Percentiles rank a stretch among this genome's conserved stretches.
Evolutionary conservation across 768 basidiomycete species (phyloP).

Genomic region (Suillus placidus): DNA sequence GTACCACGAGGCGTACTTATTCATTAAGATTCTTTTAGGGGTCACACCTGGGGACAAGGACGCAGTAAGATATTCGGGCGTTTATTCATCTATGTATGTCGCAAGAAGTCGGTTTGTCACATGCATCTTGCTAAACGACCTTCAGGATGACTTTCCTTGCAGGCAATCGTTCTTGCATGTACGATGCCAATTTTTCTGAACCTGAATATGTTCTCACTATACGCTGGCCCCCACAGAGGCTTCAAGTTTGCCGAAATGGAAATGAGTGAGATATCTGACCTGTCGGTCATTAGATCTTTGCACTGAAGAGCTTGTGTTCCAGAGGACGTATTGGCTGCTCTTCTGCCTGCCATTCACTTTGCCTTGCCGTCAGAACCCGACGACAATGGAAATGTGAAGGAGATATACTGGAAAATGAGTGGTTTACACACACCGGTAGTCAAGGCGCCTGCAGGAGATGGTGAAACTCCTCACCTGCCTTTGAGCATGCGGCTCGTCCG

Average conservation of each 20-base stretch:
- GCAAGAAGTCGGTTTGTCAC: neutral
- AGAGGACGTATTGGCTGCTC: slow-evolving; percentile 32
- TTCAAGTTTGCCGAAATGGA: slow-evolving; percentile 52
- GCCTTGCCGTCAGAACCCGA: slow-evolving; percentile 23
- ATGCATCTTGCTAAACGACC: neutral
- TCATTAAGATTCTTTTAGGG: neutral
- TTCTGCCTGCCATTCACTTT: slow-evolving; percentile 28
- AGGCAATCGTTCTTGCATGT: slow-evolving; percentile 52
- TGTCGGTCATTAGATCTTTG: too few species aligned
- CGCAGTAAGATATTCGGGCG: slow-evolving; percentile 37
- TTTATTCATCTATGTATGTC: slow-evolving; percentile 49
- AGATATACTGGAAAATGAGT: slow-evolving; percentile 29
- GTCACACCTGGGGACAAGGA: slow-evolving; percentile 11
- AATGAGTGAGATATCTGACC: slow-evolving; percentile 42
- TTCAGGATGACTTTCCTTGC: slow-evolving; percentile 50
- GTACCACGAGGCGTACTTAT: neutral
- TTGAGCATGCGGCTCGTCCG: slow-evolving; percentile 10
- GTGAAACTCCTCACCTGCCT: slow-evolving; percentile 23
- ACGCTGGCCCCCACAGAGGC: slow-evolving; percentile 20
- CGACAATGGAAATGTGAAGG: slow-evolving; percentile 16
- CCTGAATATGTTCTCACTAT: neutral
- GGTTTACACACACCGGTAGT: slow-evolving; percentile 30
- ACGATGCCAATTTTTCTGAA: slow-evolving; percentile 2
- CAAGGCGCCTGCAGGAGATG: slow-evolving; percentile 27
- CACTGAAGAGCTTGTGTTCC: neutral